Base-by-base conservation (phyloP, 208 protist genomes). In the Crithidia expoeki region DNA sequence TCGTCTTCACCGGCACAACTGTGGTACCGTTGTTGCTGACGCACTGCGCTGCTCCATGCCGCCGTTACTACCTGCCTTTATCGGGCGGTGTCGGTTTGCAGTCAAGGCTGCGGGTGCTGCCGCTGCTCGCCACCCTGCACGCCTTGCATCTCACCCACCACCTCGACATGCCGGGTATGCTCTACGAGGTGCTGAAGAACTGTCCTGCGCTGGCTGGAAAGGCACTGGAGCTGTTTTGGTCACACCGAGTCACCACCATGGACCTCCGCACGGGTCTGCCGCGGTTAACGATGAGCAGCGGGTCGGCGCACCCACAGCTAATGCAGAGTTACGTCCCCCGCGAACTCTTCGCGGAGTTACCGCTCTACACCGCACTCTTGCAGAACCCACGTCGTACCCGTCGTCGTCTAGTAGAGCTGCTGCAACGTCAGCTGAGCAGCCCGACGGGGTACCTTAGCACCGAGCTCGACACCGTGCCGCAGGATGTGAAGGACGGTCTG, bases 141-240 rank as follows among this genome's bases (percentile, higher is more conserved):
- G 90, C 90, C 9, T 36, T 93, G 50, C 90, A 95, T 72, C 73
- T 88, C 23, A 77, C 74, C 27, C 74, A 80, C 30, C 65, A 78
- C 25, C 72, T 95, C 0, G 85, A 92, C 72, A 81, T 95, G 69
- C 84, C 90, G 4, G 90, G 90, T 12, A 62, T 93, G 56, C 76
- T 93, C 62, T 95, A 93, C 64, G 90, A 95, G 50, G 81, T 90
- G 23, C 53, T 93, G 14, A 95, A 95, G 75, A 93, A 91, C 71
- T 72, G 72, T 38, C 90, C 90, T 12, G 90, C 83, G 30, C 77
- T 95, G 62, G 44, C 84, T 5, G 90, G 86, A 33, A 90, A 85
- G 61, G 80, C 82, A 5, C 49, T 95, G 23, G 80, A 92, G 65
- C 67, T 84, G 0, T 92, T 95, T 66, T 90, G 82, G 83, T 76